These are phyloP conservation scores for Aspergillus pseudoglaucus DNA, from an alignment of 2,329 filamentous ascomycete species.

Conservation along the genomic window DNA sequence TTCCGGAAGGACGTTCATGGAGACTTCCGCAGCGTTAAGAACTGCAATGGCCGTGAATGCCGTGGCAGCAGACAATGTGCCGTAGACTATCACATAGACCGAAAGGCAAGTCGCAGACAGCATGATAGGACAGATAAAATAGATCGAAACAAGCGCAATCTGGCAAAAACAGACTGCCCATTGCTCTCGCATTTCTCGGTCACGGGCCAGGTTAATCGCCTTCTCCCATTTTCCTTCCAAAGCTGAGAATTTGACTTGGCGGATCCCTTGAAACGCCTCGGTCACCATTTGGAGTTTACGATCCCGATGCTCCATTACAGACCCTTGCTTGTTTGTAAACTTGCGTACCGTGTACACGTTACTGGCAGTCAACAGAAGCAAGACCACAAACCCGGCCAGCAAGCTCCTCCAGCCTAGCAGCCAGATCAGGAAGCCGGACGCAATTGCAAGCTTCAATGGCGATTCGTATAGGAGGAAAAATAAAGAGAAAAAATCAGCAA, in stretches of 20 bases:
- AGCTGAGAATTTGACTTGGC: conserved; percentile 76
- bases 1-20: conserved; percentile 64
- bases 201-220: conserved; percentile 57
- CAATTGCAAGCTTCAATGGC: conserved; percentile 58
- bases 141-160: conserved; percentile 56
- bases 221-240: conserved; percentile 66
- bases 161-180: conserved; percentile 61
- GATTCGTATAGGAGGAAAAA: conserved; percentile 59
- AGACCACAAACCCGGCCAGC: conserved; percentile 56
- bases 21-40: conserved; percentile 62
- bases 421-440: conserved; percentile 56
- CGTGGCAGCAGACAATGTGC: conserved; percentile 59
- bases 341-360: conserved; percentile 60
- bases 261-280: conserved; percentile 68
- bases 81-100: conserved; percentile 57
- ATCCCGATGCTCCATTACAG: conserved; percentile 67
- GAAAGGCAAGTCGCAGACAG: conserved; percentile 64
- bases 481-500: conserved; percentile 59
- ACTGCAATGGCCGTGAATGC: conserved; percentile 70
- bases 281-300: conserved; percentile 66
- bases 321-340: conserved; percentile 58
- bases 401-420: conserved; percentile 66
- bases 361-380: conserved; percentile 57
- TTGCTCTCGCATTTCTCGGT: conserved; percentile 60
- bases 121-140: conserved; percentile 64